Evolutionary conservation across 208 protist genomes (phyloP), one percentile per base, ranked within the genome.

Genomic region (Acanthamoeba sp.): DNA sequence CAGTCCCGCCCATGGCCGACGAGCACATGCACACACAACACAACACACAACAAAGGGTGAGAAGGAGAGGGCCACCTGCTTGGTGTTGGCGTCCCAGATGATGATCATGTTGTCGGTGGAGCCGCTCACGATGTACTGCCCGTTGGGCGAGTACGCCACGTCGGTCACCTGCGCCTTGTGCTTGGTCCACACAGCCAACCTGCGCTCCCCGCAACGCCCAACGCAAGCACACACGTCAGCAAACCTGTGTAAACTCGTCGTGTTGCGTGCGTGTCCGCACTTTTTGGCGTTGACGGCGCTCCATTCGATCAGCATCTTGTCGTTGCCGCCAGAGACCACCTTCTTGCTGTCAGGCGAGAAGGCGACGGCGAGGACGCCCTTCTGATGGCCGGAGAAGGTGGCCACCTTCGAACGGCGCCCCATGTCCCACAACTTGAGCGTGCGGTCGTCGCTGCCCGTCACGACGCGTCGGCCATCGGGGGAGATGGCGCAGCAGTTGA

Each of bases 381-480:
- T 94, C 76, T 96, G 85, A 32, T 97, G 96, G 36, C 96, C 96
- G n/a, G 14, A 38, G 3, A 96, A 27, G 32, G 80, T 95, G 29
- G 27, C n/a, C 22, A 97, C 6, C 29, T 90, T 90, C 22, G 52
- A 69, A 0, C 38, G 82, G 27, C 82, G 82, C 32, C 4, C 18
- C 20, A 29, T 29, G 38, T 90, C 48, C 82, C 82, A 90, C 55
- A 95, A 9, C 59, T 94, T 92, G 34, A 95, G 27, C 29, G 42
- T 95, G 5, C 32, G 45, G 73, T 95, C 94, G 27, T 66, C 34
- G n/a, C 69, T 78, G 32, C 73, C 34, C 24, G 94, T 78, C 32
- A 91, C 52, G 24, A 95, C 14, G 22, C 62, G 80, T 5, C 45
- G 29, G 55, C 82, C 71, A 20, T 95, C 87, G 45, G 64, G 64